Conservation (phyloP, 768 basidiomycete species). For the Tephrocybe sp. region DNA sequence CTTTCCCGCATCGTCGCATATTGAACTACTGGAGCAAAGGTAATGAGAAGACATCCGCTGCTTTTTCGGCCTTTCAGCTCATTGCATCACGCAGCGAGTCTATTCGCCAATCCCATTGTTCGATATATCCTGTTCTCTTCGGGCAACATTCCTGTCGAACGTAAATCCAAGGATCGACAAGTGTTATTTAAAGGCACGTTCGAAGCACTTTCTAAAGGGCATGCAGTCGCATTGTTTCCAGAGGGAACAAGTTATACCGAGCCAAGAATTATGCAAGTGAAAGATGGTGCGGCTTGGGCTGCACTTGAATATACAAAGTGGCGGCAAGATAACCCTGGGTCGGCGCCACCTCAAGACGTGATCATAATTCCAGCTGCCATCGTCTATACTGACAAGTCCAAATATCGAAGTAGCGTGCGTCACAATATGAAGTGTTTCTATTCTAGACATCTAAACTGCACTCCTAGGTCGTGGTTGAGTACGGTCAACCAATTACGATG, state of each 20-base stretch:
- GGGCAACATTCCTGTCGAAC: slow-evolving; percentile 97
- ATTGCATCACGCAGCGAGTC: slow-evolving; percentile 43
- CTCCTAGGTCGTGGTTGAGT: slow-evolving; percentile 73
- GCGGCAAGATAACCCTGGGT: slow-evolving; percentile 53
- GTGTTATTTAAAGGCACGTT: slow-evolving; percentile 87
- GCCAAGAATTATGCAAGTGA: slow-evolving; percentile 87
- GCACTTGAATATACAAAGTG: slow-evolving; percentile 91
- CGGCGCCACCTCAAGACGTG: slow-evolving; percentile 43
- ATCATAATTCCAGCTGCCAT: slow-evolving; percentile 82
- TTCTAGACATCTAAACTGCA: not conserved
- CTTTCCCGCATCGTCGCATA: slow-evolving; percentile 77
- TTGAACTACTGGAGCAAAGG: slow-evolving; percentile 97
- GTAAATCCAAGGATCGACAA: slow-evolving; percentile 90
- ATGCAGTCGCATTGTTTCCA: slow-evolving; percentile 90
- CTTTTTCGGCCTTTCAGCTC: not conserved
- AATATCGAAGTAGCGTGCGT: slow-evolving; percentile 87
- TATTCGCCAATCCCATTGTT: slow-evolving; percentile 79
- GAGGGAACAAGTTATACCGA: slow-evolving; percentile 94
- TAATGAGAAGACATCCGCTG: slow-evolving; percentile 22
- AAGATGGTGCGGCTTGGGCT: slow-evolving; percentile 94
- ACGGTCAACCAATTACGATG: slow-evolving; percentile 77
- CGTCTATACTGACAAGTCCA: slow-evolving; percentile 93
- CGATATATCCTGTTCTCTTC: slow-evolving; percentile 78
- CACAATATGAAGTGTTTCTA: slow-evolving; percentile 24
- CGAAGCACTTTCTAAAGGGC: slow-evolving; percentile 74